Conservation (phyloP, 441 rosid species). For the Daphne laureola region DNA sequence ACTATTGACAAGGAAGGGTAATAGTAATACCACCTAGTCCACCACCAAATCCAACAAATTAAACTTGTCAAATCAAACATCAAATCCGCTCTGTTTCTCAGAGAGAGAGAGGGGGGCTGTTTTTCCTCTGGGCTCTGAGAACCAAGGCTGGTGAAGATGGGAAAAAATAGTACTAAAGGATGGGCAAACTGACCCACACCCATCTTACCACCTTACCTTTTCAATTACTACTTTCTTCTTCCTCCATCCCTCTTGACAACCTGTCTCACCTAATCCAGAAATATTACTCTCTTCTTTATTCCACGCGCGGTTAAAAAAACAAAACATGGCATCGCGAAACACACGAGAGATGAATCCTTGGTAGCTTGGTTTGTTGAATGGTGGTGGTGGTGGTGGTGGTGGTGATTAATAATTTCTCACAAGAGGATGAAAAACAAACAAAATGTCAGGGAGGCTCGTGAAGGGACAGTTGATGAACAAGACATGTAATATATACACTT, state of each 20-base stretch:
- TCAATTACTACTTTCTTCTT: not conserved
- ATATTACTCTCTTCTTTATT: constrained; percentile 1
- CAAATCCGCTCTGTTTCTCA: constrained; percentile 15
- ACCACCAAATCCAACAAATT: constrained; percentile 19
- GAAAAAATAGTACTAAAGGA: constrained; percentile 1
- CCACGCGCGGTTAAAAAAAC: too few relatives aligned
- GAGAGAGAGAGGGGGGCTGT: too few relatives aligned
- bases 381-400: too few relatives aligned
- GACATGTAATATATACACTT: constrained; percentile 2
- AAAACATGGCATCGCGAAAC: not conserved
- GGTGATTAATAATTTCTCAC: too few relatives aligned
- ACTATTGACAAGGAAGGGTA: too few relatives aligned
- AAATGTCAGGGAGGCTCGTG: constrained; percentile 10
- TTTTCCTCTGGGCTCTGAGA: constrained; percentile 4
- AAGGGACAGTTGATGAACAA: constrained; percentile 13
- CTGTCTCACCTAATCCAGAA: constrained; percentile 13
- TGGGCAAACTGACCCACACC: constrained; percentile 29
- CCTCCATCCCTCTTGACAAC: constrained; percentile 2
- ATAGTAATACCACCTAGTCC: constrained; percentile 12
- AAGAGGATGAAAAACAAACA: not conserved
- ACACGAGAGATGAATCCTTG: not conserved
- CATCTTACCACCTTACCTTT: constrained; percentile 10
- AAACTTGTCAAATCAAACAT: constrained; percentile 35
- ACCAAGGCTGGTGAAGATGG: constrained; percentile 13
- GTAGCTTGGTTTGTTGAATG: too few relatives aligned